A percentile compares a stretch with the other conserved stretches of the same genome.
These are phyloP conservation scores for Gonapodya sp. DNA, from an alignment of 192 early-diverging fungal genomes.

Conservation along the genomic window DNA sequence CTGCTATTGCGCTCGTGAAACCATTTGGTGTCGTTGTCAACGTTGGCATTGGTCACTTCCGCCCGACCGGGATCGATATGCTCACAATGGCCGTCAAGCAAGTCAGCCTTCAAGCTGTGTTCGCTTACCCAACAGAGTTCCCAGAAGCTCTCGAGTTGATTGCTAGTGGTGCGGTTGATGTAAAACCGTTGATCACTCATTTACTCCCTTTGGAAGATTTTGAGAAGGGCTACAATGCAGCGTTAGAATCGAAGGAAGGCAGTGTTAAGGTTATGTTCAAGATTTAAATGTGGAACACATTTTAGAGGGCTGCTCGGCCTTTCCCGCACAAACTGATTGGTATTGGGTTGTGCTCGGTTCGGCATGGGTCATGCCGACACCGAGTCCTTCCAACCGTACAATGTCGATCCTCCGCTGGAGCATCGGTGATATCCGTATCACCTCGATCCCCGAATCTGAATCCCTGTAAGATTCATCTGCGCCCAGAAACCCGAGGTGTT, in stretches of 20 bases:
- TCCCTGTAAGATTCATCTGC: background rate
- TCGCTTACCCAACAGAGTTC: background rate
- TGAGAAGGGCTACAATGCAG: slow-evolving; percentile 9
- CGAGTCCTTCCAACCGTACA: too few relatives aligned
- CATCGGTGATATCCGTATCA: slow-evolving; percentile 5
- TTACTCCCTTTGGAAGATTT: background rate
- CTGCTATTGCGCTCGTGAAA: slow-evolving; percentile 6
- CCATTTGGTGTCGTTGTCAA: background rate
- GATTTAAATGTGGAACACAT: background rate
- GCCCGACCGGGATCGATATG: background rate
- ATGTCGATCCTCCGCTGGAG: slow-evolving; percentile 2
- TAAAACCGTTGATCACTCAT: background rate
- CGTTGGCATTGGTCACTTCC: slow-evolving; percentile 5
- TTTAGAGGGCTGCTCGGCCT: too few relatives aligned
- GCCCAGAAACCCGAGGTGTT: too few relatives aligned
- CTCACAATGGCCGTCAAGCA: background rate
- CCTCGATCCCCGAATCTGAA: background rate
- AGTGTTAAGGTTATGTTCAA: slow-evolving; percentile 7
- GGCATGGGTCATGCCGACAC: background rate
- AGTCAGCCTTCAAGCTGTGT: background rate
- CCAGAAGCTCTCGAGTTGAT: slow-evolving; percentile 9
- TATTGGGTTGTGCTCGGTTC: background rate
- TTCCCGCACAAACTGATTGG: background rate
- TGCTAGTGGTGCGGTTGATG: background rate
- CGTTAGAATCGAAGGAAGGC: background rate